phyloP scores from a whole-genome alignment of 2,329 filamentous ascomycete genomes.

The Paracoccidioides lutzii region DNA sequence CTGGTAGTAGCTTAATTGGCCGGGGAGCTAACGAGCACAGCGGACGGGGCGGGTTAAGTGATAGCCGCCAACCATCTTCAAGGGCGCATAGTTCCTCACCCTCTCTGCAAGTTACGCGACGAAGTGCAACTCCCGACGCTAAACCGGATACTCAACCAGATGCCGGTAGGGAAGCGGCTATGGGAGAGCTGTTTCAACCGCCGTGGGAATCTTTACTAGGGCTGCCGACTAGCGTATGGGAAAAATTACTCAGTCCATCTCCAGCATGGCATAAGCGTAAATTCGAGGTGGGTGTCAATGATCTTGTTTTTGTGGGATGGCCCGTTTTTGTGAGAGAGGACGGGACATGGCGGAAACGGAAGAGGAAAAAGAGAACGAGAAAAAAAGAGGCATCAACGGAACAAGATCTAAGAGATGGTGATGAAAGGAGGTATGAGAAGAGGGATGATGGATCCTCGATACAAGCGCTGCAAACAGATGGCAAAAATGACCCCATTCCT shows the following conservation, averaged over 20 bases:
- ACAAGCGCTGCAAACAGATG: slow-evolving; percentile 7
- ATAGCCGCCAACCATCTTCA: not conserved
- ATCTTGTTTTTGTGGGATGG: slow-evolving; percentile 67
- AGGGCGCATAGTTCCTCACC: not conserved
- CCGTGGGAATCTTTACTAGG: slow-evolving; percentile 54
- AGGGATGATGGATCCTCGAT: not conserved
- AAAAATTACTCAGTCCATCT: slow-evolving; percentile 64
- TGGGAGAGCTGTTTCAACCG: slow-evolving; percentile 16
- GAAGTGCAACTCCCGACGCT: not conserved
- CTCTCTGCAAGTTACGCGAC: not conserved
- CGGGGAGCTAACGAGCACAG: not conserved
- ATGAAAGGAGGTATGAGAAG: slow-evolving; percentile 18
- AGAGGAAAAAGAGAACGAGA: slow-evolving; percentile 29
- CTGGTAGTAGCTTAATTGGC: not conserved
- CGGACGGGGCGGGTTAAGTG: not conserved
- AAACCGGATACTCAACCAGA: slow-evolving; percentile 11
- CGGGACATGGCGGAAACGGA: slow-evolving; percentile 61
- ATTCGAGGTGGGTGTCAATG: slow-evolving; percentile 72
- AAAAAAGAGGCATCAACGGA: slow-evolving; percentile 17
- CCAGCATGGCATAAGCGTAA: slow-evolving; percentile 65
- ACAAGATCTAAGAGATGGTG: slow-evolving; percentile 25
- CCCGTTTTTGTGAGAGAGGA: slow-evolving; percentile 71
- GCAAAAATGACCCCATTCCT: slow-evolving; percentile 16
- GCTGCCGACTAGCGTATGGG: slow-evolving; percentile 62
- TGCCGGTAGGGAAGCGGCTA: slow-evolving; percentile 17